Percentiles rank a stretch among this genome's conserved stretches.
These are phyloP conservation scores for Cajanus cajan DNA, from an alignment of 306 rosid genomes.

Conservation along the genomic window DNA sequence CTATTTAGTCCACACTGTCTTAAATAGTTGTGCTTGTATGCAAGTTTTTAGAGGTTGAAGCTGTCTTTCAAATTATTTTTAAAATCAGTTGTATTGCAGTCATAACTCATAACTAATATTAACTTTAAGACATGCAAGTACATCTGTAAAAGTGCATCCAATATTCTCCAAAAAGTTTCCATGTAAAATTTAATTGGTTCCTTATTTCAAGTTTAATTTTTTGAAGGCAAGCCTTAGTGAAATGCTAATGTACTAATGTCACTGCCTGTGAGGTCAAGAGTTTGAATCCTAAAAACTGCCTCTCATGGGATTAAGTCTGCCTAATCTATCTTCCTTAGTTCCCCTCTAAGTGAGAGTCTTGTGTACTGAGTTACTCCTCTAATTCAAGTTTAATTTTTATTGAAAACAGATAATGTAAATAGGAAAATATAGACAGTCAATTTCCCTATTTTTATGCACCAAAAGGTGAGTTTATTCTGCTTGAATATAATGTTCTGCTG, in stretches of 20 bases:
- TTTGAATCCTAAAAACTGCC: not conserved
- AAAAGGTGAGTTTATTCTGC: not conserved
- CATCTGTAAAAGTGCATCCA: too few relatives aligned
- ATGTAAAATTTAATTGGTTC: not conserved
- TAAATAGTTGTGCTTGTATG: not conserved
- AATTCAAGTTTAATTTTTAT: not conserved
- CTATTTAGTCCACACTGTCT: not conserved
- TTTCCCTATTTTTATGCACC: not conserved
- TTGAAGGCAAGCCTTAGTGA: not conserved
- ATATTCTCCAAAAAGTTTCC: too few relatives aligned
- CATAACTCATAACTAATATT: not conserved
- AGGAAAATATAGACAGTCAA: not conserved
- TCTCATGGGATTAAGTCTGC: not conserved
- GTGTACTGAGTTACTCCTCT: not conserved
- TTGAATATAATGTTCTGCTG: conserved; percentile 8
- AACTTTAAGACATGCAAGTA: too few relatives aligned
- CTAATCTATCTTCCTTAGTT: not conserved
- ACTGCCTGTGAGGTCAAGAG: not conserved
- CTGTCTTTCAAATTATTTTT: not conserved
- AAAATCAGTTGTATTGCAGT: not conserved
- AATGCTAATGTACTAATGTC: not conserved
- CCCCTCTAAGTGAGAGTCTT: not conserved
- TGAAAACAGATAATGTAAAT: not conserved
- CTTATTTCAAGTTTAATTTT: not conserved
- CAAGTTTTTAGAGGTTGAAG: not conserved